Evolutionary conservation across 805 yeast species (phyloP).

Genomic region (Candida taoyuanica): DNA sequence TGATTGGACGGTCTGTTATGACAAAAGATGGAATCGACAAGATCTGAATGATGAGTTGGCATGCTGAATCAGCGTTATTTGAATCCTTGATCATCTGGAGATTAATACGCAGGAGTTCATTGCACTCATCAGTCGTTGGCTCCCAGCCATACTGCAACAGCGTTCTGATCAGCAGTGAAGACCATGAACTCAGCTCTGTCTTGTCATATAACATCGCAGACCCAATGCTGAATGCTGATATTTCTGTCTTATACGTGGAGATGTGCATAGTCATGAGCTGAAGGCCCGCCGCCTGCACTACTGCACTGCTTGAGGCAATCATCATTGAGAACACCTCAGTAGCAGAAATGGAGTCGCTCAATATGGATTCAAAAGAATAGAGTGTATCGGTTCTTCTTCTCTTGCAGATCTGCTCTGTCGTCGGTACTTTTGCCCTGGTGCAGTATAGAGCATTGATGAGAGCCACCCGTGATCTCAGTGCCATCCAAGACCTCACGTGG

Average conservation of each 20-base stretch:
- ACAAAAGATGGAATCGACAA: constrained; percentile 12
- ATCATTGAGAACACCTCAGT: constrained; percentile 22
- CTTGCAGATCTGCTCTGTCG: constrained; percentile 14
- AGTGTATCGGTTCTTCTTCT: constrained; percentile 30
- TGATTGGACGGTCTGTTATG: constrained; percentile 35
- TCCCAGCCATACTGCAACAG: constrained; percentile 21
- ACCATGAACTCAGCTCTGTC: constrained; percentile 13
- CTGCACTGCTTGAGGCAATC: constrained; percentile 1
- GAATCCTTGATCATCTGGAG: constrained; percentile 31
- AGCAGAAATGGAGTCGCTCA: constrained; percentile 14
- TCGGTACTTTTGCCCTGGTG: neutral
- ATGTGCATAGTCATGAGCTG: constrained; percentile 31
- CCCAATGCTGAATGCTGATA: constrained; percentile 2
- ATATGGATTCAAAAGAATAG: constrained; percentile 22
- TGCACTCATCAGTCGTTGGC: constrained; percentile 14
- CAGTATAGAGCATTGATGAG: constrained; percentile 22
- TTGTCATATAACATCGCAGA: constrained; percentile 16
- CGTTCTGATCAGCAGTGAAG: constrained; percentile 15
- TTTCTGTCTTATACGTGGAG: constrained; percentile 7
- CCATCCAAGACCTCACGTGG: constrained; percentile 36
- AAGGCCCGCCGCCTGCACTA: constrained; percentile 14
- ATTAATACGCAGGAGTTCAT: constrained; percentile 28
- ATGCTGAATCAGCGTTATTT: constrained; percentile 23
- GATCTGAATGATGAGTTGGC: constrained; percentile 20
- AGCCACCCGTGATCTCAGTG: constrained; percentile 31